Conservation (phyloP, 2,329 filamentous ascomycete species). For the Trichoderma simmonsii region DNA sequence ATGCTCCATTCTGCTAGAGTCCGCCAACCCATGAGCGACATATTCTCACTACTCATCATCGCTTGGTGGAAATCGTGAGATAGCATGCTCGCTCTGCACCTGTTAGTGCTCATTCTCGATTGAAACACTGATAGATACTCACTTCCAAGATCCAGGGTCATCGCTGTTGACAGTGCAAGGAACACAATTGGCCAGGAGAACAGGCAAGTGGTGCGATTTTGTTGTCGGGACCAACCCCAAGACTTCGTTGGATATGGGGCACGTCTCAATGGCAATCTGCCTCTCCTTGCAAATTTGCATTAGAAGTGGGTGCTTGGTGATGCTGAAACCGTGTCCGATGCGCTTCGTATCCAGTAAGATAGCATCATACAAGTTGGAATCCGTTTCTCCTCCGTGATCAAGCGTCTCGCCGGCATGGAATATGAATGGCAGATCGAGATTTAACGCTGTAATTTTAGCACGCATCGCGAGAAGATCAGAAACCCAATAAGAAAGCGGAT, state of each 20-base stretch:
- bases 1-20: constrained; percentile 7
- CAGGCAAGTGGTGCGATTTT: constrained; percentile 75
- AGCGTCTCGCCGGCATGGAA: constrained; percentile 92
- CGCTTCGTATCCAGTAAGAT: constrained; percentile 80
- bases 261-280: constrained; percentile 83
- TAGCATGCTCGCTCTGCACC: background rate
- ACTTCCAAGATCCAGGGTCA: constrained; percentile 57
- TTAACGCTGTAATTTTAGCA: constrained; percentile 75
- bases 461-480: constrained; percentile 92
- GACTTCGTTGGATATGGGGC: constrained; percentile 87
- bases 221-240: constrained; percentile 74
- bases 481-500: constrained; percentile 70
- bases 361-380: constrained; percentile 83
- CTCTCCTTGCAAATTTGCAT: constrained; percentile 86
- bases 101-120: background rate
- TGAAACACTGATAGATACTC: background rate
- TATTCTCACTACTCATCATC: constrained; percentile 11
- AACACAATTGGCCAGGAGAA: constrained; percentile 80
- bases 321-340: constrained; percentile 83
- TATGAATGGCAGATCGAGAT: constrained; percentile 83
- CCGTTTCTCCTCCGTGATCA: constrained; percentile 69
- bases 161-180: constrained; percentile 83
- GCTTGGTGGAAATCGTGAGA: constrained; percentile 10
- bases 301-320: constrained; percentile 88
- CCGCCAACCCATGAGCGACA: constrained; percentile 7